A percentile compares a stretch with the other conserved stretches of the same genome.
phyloP scores from a whole-genome alignment of 257 asterid genomes.

The Fraxinus quadrangulata region DNA sequence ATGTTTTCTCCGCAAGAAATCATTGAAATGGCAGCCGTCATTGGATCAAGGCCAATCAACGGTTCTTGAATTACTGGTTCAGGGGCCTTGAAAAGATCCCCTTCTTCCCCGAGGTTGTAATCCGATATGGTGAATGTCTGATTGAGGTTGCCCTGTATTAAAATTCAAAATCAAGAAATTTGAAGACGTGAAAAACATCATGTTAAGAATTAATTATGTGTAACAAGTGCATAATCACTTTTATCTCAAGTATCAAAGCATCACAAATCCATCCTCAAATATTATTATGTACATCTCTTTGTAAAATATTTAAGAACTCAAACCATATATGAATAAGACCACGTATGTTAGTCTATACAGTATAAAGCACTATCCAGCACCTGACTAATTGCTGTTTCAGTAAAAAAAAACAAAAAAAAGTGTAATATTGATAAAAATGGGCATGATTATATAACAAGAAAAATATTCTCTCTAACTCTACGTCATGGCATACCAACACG shows the following conservation, averaged over 20 bases:
- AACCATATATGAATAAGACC: not conserved
- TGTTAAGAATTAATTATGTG: not conserved
- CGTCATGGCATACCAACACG: not conserved
- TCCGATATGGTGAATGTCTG: constrained; percentile 53
- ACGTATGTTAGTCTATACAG: not conserved
- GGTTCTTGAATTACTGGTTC: constrained; percentile 70
- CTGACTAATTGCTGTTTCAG: not conserved
- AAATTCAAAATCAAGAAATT: constrained; percentile 15
- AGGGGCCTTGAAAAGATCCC: constrained; percentile 87
- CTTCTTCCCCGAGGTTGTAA: constrained; percentile 81
- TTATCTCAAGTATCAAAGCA: not conserved
- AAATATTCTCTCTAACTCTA: not conserved
- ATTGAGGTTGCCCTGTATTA: constrained; percentile 37
- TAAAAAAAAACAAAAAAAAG: too few species aligned
- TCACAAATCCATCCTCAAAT: not conserved
- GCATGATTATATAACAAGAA: too few species aligned
- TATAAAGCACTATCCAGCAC: not conserved
- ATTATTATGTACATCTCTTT: not conserved
- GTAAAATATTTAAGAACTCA: not conserved
- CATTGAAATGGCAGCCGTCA: constrained; percentile 82
- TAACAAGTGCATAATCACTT: not conserved
- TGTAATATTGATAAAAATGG: too few species aligned
- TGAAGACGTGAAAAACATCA: not conserved
- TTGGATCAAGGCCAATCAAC: constrained; percentile 66
- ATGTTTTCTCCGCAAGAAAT: constrained; percentile 77